Percentiles rank a stretch among this genome's conserved stretches.
These are phyloP conservation scores for Ascocoryne sarcoides DNA, from an alignment of 2,329 filamentous ascomycete genomes.

Conservation along the genomic window DNA sequence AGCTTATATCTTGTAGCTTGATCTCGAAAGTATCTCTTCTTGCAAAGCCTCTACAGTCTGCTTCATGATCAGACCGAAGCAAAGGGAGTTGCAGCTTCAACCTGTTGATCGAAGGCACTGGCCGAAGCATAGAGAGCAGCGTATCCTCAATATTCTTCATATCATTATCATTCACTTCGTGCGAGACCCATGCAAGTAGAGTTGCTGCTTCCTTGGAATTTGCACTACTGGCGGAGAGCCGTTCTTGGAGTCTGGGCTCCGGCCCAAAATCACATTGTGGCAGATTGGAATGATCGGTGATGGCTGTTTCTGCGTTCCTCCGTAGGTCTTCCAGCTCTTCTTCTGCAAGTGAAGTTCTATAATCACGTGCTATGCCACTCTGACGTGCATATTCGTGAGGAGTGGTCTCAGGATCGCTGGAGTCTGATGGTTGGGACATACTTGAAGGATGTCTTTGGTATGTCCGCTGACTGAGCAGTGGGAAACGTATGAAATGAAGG, in stretches of 20 bases:
- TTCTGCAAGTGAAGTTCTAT: slow-evolving; percentile 9
- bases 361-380: slow-evolving; percentile 20
- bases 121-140: not conserved
- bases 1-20: slow-evolving; percentile 18
- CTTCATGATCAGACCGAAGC: slow-evolving; percentile 22
- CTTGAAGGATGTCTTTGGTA: too few species aligned
- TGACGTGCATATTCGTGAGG: slow-evolving; percentile 25
- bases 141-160: slow-evolving; percentile 8
- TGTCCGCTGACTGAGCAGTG: too few species aligned
- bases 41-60: slow-evolving; percentile 21
- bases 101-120: not conserved
- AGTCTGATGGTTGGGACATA: too few species aligned
- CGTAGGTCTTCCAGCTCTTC: slow-evolving; percentile 13
- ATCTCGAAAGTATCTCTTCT: slow-evolving; percentile 22
- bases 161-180: slow-evolving; percentile 6
- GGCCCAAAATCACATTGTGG: slow-evolving; percentile 12
- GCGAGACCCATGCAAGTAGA: slow-evolving; percentile 16
- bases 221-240: slow-evolving; percentile 14
- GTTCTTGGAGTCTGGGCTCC: slow-evolving; percentile 16
- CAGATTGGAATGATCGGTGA: slow-evolving; percentile 10
- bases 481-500: too few species aligned
- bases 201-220: slow-evolving; percentile 18
- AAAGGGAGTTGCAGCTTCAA: slow-evolving; percentile 23
- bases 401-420: slow-evolving; percentile 14
- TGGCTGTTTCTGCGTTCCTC: not conserved